Percentiles rank a stretch among this genome's conserved stretches.
Conservation (phyloP, 2,329 filamentous ascomycete genomes). For the Talaromyces sp. region DNA sequence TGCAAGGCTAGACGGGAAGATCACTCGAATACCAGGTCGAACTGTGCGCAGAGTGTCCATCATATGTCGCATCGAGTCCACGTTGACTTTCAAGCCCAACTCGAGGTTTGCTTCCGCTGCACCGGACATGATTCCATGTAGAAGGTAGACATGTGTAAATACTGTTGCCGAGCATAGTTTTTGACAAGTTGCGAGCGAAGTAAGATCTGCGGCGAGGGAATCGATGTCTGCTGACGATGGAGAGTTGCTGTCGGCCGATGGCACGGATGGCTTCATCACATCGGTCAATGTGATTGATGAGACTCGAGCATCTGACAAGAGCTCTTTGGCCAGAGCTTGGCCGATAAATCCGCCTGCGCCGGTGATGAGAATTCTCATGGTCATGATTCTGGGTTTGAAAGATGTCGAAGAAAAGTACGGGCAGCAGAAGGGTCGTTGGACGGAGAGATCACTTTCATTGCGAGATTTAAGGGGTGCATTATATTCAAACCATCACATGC, state of each 20-base stretch:
- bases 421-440: neutral
- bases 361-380: slow-evolving; percentile 10
- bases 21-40: slow-evolving; percentile 9
- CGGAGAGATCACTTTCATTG: neutral
- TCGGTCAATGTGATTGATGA: slow-evolving; percentile 12
- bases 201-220: slow-evolving; percentile 1
- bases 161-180: neutral
- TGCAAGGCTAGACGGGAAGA: slow-evolving; percentile 13
- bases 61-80: slow-evolving; percentile 10
- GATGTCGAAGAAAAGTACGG: neutral
- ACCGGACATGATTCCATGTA: slow-evolving; percentile 13
- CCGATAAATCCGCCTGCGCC: slow-evolving; percentile 15
- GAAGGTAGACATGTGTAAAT: slow-evolving; percentile 10
- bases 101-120: slow-evolving; percentile 9
- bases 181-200: slow-evolving; percentile 1
- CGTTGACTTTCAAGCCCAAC: slow-evolving; percentile 8
- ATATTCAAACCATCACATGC: neutral
- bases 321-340: slow-evolving; percentile 6
- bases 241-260: neutral
- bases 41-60: slow-evolving; percentile 5
- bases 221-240: neutral
- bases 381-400: neutral
- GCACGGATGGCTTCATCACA: slow-evolving; percentile 3
- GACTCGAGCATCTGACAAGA: neutral
- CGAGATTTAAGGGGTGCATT: neutral